Percentiles rank a stretch among this genome's conserved stretches.
These are phyloP conservation scores for Tetrapyrgos nigripes DNA, from an alignment of 1,284 basidiomycete species.

Conservation along the genomic window DNA sequence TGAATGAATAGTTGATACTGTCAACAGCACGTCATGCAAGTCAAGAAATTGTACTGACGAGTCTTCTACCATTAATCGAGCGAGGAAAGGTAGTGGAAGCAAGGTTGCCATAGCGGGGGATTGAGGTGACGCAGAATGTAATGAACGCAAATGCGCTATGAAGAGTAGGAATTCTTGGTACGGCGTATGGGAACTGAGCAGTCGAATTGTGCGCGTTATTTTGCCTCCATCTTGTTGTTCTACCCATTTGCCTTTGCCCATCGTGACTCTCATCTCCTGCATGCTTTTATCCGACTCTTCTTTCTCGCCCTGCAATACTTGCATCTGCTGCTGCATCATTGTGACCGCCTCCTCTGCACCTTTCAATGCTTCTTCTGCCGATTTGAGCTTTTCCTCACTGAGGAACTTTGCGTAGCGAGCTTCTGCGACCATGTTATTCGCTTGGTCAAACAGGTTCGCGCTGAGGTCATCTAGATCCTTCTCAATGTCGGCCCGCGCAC, in stretches of 20 bases:
- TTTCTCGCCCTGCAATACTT: conserved; percentile 69
- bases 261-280: conserved; percentile 52
- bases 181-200: conserved; percentile 76
- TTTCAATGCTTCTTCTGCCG: conserved; percentile 82
- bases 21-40: not conserved
- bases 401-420: conserved; percentile 78
- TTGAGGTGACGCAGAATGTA: conserved; percentile 65
- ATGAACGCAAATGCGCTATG: conserved; percentile 78
- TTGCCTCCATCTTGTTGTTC: conserved; percentile 40
- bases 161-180: conserved; percentile 90
- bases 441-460: conserved; percentile 86
- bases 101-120: conserved; percentile 75
- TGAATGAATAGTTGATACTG: conserved; percentile 32
- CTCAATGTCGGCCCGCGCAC: conserved; percentile 82
- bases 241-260: conserved; percentile 76
- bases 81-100: conserved; percentile 83
- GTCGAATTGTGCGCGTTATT: conserved; percentile 39
- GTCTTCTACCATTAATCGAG: conserved; percentile 86
- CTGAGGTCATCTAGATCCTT: conserved; percentile 94
- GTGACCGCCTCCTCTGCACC: conserved; percentile 88
- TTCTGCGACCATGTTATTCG: conserved; percentile 93
- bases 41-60: conserved; percentile 61
- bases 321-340: conserved; percentile 87
- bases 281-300: conserved; percentile 61
- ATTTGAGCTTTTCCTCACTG: conserved; percentile 84